A percentile compares a stretch with the other conserved stretches of the same genome.
These are phyloP conservation scores for Entomortierella beljakovae DNA, from an alignment of 192 early-diverging fungal genomes.

Conservation along the genomic window DNA sequence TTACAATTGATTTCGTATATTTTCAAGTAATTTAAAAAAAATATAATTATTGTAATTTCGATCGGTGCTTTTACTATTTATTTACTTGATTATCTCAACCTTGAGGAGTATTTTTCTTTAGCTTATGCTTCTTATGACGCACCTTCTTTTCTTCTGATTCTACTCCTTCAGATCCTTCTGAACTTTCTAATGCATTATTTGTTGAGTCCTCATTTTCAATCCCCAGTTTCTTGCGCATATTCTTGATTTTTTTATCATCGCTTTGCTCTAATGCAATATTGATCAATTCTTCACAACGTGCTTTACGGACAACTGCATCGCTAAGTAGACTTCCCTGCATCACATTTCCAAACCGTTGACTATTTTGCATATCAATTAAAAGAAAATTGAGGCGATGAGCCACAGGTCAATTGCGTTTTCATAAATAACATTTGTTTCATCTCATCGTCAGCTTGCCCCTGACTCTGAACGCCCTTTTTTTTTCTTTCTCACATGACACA, in stretches of 20 bases:
- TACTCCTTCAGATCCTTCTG: no score
- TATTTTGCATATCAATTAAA: not conserved
- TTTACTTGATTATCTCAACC: no score
- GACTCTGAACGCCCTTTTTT: not conserved
- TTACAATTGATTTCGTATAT: not conserved
- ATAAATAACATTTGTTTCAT: no score
- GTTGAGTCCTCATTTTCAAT: no score
- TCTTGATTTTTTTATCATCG: conserved; percentile 44
- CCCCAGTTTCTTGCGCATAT: no score
- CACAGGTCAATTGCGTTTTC: no score
- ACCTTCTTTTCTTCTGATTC: not conserved
- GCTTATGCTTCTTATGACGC: not conserved
- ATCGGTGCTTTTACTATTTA: no score
- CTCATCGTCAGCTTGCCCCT: no score
- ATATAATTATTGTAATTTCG: no score
- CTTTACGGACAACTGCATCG: conserved; percentile 27
- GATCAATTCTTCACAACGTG: conserved; percentile 30
- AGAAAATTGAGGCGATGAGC: not conserved
- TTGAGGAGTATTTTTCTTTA: not conserved
- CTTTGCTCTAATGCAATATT: conserved; percentile 25
- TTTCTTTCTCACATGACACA: not conserved
- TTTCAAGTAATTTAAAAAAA: not conserved
- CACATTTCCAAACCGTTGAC: conserved; percentile 36
- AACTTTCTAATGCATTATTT: no score
- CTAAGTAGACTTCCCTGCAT: conserved; percentile 31